Evolutionary conservation across 2,329 filamentous ascomycete species (phyloP), one percentile per base, ranked within the genome.

Genomic region (Colletotrichum orbiculare): DNA sequence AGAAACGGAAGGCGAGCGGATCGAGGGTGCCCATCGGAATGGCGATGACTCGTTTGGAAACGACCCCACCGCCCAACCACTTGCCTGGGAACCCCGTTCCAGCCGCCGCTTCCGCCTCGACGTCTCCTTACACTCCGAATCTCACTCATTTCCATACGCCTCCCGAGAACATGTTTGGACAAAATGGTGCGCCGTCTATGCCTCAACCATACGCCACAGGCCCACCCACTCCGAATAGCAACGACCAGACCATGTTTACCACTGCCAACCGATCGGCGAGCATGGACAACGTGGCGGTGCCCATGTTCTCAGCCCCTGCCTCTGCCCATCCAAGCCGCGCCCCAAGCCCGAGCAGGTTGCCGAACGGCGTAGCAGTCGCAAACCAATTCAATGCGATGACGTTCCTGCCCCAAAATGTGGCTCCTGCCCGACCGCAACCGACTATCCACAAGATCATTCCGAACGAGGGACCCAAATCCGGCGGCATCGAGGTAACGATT

Each of bases 401-500:
- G 75, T 75, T 77, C 17, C 76, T 86, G 38, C 81, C 86, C 35
- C 74, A 87, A 35, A 77, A 76, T 8, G 78, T 85, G 60, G 81
- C 81, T 53, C 81, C 83, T 47, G 79, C 83, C n/a, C 79, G 84
- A 37, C 60, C 70, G 1, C 74, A 78, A 10, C 81, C 85, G 2
- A 87, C 90, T 15, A 95, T 96, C 25, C 90, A 93, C 74, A 95
- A 94, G 75, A 85, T 97, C 67, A 92, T 96, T 41, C 94, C 94
- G 0, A 86, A 85, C 37, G 92, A 96, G 75, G 94, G 94, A 0
- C 92, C 94, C 7, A 92, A 89, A 64, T 88, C 87, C 41, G 94
- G 94, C 64, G 94, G 94, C 46, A 94, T 93, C 56, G 94, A 97
- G 75, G 93, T 97, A 3, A 95, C 92, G 0, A 87, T 96, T 60